Evolutionary conservation across 495 filamentous ascomycete species (phyloP).

Genomic region (Diplogelasinospora grovesii): DNA sequence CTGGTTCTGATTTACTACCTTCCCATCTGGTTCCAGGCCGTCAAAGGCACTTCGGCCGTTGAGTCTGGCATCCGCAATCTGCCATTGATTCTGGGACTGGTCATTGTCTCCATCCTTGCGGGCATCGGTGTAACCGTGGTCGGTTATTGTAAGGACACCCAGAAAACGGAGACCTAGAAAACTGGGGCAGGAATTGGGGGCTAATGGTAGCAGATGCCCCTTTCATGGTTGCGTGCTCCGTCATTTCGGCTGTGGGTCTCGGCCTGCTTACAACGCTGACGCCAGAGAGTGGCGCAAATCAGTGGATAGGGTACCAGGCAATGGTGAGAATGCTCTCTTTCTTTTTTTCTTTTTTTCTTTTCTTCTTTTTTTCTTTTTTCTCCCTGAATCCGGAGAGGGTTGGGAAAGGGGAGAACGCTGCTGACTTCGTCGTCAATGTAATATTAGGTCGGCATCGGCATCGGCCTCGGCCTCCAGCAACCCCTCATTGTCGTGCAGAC

Average conservation of each 20-base stretch:
- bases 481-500: slow-evolving; percentile 43
- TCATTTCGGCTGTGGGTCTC: slow-evolving; percentile 50
- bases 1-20: slow-evolving; percentile 45
- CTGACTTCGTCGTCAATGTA: too few species aligned
- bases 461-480: slow-evolving; percentile 55
- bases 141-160: slow-evolving; percentile 7
- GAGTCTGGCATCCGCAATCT: slow-evolving; percentile 59
- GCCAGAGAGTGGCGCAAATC: slow-evolving; percentile 32
- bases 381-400: too few species aligned
- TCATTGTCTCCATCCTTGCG: slow-evolving; percentile 47
- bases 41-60: slow-evolving; percentile 53
- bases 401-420: too few species aligned
- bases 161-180: background rate
- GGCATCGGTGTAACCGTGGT: slow-evolving; percentile 24
- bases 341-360: too few species aligned
- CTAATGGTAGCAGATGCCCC: too few species aligned
- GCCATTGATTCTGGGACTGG: slow-evolving; percentile 53
- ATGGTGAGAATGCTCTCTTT: too few species aligned
- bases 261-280: slow-evolving; percentile 53
- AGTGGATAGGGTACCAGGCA: slow-evolving; percentile 60
- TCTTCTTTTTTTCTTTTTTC: too few species aligned
- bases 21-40: slow-evolving; percentile 58
- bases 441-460: slow-evolving; percentile 39
- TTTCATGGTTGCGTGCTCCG: slow-evolving; percentile 39
- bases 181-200: too few species aligned